Evolutionary conservation across 495 filamentous ascomycete genomes (phyloP).

Genomic region (Penicillium psychrofluorescens): DNA sequence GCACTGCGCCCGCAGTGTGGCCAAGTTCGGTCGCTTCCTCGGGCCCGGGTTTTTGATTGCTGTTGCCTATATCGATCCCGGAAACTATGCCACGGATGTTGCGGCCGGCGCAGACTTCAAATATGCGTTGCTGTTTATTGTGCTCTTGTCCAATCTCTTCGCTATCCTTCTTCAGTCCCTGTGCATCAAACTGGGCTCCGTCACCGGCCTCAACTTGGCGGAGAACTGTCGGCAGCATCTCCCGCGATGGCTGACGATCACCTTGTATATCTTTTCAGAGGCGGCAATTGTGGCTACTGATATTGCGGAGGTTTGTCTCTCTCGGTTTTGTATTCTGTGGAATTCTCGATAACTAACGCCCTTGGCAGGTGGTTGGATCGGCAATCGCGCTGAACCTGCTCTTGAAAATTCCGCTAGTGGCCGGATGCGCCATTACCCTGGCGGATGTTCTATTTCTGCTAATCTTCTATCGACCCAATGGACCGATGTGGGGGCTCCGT

Average conservation of each 20-base stretch:
- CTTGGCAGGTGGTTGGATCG: constrained; percentile 69
- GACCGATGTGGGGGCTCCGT: constrained; percentile 64
- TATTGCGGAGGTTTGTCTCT: constrained; percentile 64
- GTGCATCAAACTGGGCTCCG: constrained; percentile 77
- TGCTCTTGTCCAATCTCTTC: constrained; percentile 76
- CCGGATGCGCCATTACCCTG: constrained; percentile 80
- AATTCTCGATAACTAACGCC: neutral
- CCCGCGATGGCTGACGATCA: constrained; percentile 67
- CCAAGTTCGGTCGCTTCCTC: constrained; percentile 68
- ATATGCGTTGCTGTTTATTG: constrained; percentile 69
- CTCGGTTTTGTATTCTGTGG: neutral
- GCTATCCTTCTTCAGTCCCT: constrained; percentile 78
- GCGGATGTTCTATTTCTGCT: constrained; percentile 79
- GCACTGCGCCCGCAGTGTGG: constrained; percentile 26
- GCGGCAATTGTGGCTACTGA: constrained; percentile 81
- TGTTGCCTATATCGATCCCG: constrained; percentile 75
- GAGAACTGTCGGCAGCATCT: constrained; percentile 71
- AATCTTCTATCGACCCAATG: constrained; percentile 74
- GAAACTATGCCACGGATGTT: constrained; percentile 82
- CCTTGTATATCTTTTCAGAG: constrained; percentile 70
- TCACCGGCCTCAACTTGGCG: constrained; percentile 75
- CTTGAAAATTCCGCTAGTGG: constrained; percentile 71
- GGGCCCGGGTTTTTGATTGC: constrained; percentile 83
- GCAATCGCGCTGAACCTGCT: constrained; percentile 87
- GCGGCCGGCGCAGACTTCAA: constrained; percentile 59